Base-by-base conservation (phyloP, 768 basidiomycete species). In the Xanthoconium purpureum region DNA sequence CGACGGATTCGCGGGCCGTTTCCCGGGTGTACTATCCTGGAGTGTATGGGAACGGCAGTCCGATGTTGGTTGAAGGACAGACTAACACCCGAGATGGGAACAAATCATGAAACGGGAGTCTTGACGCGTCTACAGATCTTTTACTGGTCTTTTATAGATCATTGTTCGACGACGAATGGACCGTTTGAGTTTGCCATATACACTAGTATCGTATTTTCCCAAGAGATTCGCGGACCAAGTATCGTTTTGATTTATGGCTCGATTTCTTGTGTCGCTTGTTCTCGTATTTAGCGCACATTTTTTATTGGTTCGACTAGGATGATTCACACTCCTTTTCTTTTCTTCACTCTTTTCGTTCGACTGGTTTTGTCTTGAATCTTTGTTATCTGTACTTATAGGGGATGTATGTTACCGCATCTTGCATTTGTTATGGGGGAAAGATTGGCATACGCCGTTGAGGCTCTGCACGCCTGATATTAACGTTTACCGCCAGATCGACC, bases 371-470 rank as follows among this genome's bases (percentile, higher is more conserved):
- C 64, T 65, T 60, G 53, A 42, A 38, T 57, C 48, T 54, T 63
- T 58, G 60, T 64, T 61, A 64, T 60, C 29, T 70, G 71, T 71
- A 71, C 62, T 72, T 65, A 61, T 71, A 63, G 1, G 45, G 29
- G 51, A 37, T 66, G 67, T 69, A 67, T 35, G 66, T 58, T 67
- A 60, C 33, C 33, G 50, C 36, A 54, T 59, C 47, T 57, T 55
- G 58, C 62, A 47, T 54, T 43, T 47, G 17, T 35, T 18, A 28
- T 15, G 43, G 13, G 43, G 42, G 14, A 47, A 20, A 17, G 33
- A 35, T 35, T 35, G 33, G 33, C 33, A 44, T 44, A 4, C n/a
- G 47, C 29, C 29, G 29, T 17, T 29, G 46, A 45, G 44, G 44
- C 44, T 9, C 44, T 45, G 46, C 44, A 45, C 6, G 28, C 4